phyloP scores from a whole-genome alignment of 345 rosid species.

The Melaleuca quinquenervia region DNA sequence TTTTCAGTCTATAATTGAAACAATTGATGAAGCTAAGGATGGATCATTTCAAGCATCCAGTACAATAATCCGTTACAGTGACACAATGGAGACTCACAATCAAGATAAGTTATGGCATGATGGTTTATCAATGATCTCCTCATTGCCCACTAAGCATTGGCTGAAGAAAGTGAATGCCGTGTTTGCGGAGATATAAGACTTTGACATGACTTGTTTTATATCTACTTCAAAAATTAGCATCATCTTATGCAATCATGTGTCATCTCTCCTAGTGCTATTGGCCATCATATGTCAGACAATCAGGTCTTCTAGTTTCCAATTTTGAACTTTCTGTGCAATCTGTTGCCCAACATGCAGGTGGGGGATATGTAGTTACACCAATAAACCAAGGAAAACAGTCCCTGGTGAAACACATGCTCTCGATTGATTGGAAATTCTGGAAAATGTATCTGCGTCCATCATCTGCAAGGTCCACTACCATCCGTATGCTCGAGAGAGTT shows the following conservation, averaged over 20 bases:
- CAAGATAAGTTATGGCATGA: background rate
- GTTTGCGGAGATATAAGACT: background rate
- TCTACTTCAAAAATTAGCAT: background rate
- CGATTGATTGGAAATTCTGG: conserved; percentile 91
- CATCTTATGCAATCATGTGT: background rate
- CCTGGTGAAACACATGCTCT: conserved; percentile 83
- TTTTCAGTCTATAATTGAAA: background rate
- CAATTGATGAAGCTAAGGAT: background rate
- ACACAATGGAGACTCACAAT: background rate
- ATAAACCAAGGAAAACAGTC: conserved; percentile 59
- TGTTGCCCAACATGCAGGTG: conserved; percentile 44
- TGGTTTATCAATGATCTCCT: background rate
- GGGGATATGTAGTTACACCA: conserved; percentile 85
- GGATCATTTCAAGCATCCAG: background rate
- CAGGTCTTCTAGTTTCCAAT: background rate
- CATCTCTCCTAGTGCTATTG: background rate
- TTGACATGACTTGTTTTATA: background rate
- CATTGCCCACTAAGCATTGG: background rate
- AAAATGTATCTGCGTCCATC: conserved; percentile 52
- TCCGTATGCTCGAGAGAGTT: conserved; percentile 72
- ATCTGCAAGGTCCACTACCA: conserved; percentile 57
- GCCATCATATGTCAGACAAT: background rate
- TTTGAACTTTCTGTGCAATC: background rate
- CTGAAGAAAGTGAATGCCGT: background rate
- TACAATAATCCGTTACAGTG: background rate